phyloP scores from a whole-genome alignment of 202 grass and related monocot species.

The Bolboschoenoplectus hybrid region DNA sequence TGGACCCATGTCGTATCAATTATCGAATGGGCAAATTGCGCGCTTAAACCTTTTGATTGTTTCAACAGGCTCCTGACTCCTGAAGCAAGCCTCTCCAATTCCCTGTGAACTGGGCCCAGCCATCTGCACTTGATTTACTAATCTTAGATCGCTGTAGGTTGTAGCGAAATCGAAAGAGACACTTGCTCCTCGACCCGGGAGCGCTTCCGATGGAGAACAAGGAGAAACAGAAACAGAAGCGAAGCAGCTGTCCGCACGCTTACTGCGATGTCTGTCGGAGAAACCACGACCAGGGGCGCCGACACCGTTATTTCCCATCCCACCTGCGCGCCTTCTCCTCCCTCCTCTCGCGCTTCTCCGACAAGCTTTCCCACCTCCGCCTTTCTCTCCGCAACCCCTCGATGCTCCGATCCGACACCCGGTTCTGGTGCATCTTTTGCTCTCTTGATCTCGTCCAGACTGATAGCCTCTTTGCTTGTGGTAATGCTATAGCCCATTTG shows the following conservation, averaged over 20 bases:
- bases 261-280: slow-evolving; percentile 77
- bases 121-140: no score
- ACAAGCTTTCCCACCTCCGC: slow-evolving; percentile 64
- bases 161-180: no score
- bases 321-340: slow-evolving; percentile 48
- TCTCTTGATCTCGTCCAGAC: slow-evolving; percentile 53
- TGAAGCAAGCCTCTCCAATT: no score
- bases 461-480: slow-evolving; percentile 54
- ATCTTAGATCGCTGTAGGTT: no score
- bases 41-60: no score
- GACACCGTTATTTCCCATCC: slow-evolving; percentile 66
- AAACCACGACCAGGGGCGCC: slow-evolving; percentile 78
- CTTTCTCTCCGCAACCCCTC: slow-evolving; percentile 49
- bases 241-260: slow-evolving; percentile 41
- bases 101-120: no score
- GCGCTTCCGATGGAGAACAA: slow-evolving; percentile 11
- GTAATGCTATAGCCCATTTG: slow-evolving; percentile 71
- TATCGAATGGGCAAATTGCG: no score
- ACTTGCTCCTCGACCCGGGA: background rate
- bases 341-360: slow-evolving; percentile 63
- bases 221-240: slow-evolving; percentile 18
- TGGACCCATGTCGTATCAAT: no score
- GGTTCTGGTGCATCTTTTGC: slow-evolving; percentile 81
- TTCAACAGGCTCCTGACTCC: no score
- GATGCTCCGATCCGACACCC: slow-evolving; percentile 18